These are phyloP conservation scores for Cairneyella variabilis DNA, from an alignment of 495 filamentous ascomycete genomes.

Conservation along the genomic window DNA sequence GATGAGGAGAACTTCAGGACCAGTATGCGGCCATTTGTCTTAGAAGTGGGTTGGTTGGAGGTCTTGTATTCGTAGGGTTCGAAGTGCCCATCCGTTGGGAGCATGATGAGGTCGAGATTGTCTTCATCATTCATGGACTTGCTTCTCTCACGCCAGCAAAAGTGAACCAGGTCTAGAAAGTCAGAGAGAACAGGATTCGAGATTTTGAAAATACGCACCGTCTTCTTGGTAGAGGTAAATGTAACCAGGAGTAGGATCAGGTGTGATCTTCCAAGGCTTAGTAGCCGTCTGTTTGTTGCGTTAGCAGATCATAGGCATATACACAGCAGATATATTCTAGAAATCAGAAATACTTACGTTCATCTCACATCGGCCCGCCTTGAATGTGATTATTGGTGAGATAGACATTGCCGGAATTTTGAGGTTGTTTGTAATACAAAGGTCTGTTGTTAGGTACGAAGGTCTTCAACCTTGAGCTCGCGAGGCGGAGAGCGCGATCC, in stretches of 20 bases:
- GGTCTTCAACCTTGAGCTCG: too few species aligned
- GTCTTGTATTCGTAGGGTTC: conserved; percentile 62
- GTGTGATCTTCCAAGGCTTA: conserved; percentile 62
- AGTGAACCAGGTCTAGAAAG: conserved; percentile 75
- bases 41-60: conserved; percentile 46
- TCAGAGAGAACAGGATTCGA: conserved; percentile 13
- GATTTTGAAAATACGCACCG: conserved; percentile 45
- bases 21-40: conserved; percentile 87
- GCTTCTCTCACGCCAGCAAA: conserved; percentile 80
- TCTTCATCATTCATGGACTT: conserved; percentile 56
- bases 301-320: conserved; percentile 37
- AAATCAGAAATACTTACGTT: conserved; percentile 50
- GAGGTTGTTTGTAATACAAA: conserved; percentile 1
- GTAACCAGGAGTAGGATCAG: conserved; percentile 71
- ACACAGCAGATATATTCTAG: background rate
- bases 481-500: background rate
- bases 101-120: conserved; percentile 81
- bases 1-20: conserved; percentile 93
- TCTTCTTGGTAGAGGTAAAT: conserved; percentile 94
- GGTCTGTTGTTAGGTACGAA: conserved; percentile 10
- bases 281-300: conserved; percentile 58
- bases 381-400: conserved; percentile 89
- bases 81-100: conserved; percentile 85
- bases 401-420: conserved; percentile 59
- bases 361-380: conserved; percentile 87